Evolutionary conservation across 805 yeast genomes (phyloP).

Genomic region (Ogataea minuta): DNA sequence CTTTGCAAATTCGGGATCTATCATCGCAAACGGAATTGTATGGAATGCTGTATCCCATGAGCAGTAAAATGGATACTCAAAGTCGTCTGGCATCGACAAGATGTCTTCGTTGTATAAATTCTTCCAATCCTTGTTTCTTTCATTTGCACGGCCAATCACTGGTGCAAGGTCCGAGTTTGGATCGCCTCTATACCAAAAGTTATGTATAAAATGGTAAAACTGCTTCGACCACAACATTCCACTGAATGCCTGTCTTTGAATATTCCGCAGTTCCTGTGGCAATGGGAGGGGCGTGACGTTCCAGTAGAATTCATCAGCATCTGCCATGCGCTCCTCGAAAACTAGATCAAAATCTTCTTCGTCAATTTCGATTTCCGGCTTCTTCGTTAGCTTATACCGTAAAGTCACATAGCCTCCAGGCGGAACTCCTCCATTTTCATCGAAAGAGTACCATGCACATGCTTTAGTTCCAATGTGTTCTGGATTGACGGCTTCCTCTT

Average conservation of each 20-base stretch:
- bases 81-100: conserved; percentile 87
- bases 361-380: conserved; percentile 45
- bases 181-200: conserved; percentile 86
- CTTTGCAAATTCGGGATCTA: conserved; percentile 90
- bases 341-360: conserved; percentile 71
- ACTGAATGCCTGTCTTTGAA: conserved; percentile 92
- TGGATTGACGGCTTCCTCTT: conserved; percentile 65
- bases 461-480: conserved; percentile 74
- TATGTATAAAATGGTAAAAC: conserved; percentile 81
- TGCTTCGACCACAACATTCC: conserved; percentile 94
- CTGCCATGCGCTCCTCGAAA: conserved; percentile 71
- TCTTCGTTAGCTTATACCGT: conserved; percentile 59
- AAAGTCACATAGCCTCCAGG: conserved; percentile 85
- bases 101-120: conserved; percentile 86
- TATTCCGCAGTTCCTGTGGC: conserved; percentile 71
- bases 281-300: conserved; percentile 82
- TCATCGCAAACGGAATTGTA: conserved; percentile 88
- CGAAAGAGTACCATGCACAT: conserved; percentile 80
- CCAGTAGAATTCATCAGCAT: conserved; percentile 93
- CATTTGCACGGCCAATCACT: conserved; percentile 74
- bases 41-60: conserved; percentile 98
- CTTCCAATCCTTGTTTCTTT: conserved; percentile 87
- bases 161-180: conserved; percentile 74
- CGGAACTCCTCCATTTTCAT: conserved; percentile 73
- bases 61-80: conserved; percentile 96